Evolutionary conservation across 768 basidiomycete species (phyloP).

Genomic region (Suillus variegatus): DNA sequence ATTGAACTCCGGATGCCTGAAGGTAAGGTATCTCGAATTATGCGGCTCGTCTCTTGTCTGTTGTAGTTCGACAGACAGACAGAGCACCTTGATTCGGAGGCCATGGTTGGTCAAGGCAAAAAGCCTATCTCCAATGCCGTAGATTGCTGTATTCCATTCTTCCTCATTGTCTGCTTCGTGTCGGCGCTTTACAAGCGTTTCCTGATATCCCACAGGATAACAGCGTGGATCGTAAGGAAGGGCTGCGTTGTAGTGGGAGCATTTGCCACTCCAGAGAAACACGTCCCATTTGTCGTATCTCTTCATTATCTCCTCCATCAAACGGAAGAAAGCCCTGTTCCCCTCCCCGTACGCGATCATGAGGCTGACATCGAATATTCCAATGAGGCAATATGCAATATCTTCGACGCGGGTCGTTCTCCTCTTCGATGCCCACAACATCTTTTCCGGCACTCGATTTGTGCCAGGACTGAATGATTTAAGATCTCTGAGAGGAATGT

Average conservation of each 20-base stretch:
- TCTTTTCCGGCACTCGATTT: slow-evolving; percentile 10
- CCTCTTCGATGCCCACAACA: slow-evolving; percentile 20
- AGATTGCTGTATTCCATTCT: slow-evolving; percentile 1
- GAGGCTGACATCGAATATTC: slow-evolving; percentile 18
- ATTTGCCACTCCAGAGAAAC: slow-evolving; percentile 11
- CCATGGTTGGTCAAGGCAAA: slow-evolving; percentile 15
- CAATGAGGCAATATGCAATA: slow-evolving; percentile 19
- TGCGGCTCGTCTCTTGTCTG: neutral
- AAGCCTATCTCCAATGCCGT: slow-evolving; percentile 10
- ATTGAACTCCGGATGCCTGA: neutral
- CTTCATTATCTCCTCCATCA: slow-evolving; percentile 14
- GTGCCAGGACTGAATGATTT: slow-evolving; percentile 9
- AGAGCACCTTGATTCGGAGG: slow-evolving; percentile 9
- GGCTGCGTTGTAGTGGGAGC: slow-evolving; percentile 9
- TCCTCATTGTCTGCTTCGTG: neutral
- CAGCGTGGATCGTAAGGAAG: slow-evolving; percentile 10
- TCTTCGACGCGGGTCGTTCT: slow-evolving; percentile 22
- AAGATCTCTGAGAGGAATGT: slow-evolving; percentile 10
- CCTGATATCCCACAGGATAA: slow-evolving; percentile 5
- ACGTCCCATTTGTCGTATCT: slow-evolving; percentile 15
- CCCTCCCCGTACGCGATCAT: slow-evolving; percentile 22
- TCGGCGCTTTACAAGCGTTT: neutral
- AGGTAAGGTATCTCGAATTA: slow-evolving; percentile 1
- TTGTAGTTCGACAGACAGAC: neutral
- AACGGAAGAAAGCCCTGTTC: slow-evolving; percentile 17